These are phyloP conservation scores for Tetradesmus lagerheimii DNA, from an alignment of 139 green algal genomes.

Conservation along the genomic window DNA sequence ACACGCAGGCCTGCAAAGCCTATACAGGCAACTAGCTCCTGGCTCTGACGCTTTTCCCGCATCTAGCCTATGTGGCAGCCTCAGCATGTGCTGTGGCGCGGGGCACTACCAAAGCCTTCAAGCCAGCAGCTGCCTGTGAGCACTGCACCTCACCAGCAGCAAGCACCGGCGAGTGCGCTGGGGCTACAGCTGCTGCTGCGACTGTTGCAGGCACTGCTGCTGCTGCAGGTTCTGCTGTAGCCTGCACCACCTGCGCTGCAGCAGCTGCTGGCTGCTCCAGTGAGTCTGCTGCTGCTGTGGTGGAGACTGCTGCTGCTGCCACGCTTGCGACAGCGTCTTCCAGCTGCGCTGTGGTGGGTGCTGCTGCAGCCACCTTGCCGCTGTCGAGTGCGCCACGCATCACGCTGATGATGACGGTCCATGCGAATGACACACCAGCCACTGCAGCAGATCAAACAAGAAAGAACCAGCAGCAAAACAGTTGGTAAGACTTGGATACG, in stretches of 20 bases:
- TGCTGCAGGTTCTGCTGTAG: background rate
- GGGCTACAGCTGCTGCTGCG: no score
- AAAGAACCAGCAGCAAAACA: background rate
- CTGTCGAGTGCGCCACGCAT: constrained; percentile 60
- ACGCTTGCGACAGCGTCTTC: background rate
- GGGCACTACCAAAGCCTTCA: constrained; percentile 34
- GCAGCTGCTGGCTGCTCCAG: background rate
- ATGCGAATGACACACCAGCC: constrained; percentile 64
- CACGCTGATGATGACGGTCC: constrained; percentile 62
- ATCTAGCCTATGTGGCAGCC: background rate
- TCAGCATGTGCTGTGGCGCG: constrained; percentile 26
- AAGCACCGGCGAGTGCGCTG: background rate
- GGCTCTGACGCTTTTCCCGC: background rate
- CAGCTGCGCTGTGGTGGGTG: constrained; percentile 25
- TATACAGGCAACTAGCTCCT: background rate
- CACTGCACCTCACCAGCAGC: constrained; percentile 1
- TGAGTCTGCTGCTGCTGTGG: background rate
- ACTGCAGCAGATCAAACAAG: constrained; percentile 44
- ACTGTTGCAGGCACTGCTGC: background rate
- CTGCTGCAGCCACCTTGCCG: constrained; percentile 4
- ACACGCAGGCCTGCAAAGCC: background rate
- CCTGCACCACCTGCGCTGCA: background rate
- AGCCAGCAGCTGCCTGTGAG: constrained; percentile 1
- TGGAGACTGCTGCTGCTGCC: constrained; percentile 26
- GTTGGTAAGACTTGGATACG: background rate